phyloP scores from a whole-genome alignment of 2,329 filamentous ascomycete species.

The Niveomyces coronatus region DNA sequence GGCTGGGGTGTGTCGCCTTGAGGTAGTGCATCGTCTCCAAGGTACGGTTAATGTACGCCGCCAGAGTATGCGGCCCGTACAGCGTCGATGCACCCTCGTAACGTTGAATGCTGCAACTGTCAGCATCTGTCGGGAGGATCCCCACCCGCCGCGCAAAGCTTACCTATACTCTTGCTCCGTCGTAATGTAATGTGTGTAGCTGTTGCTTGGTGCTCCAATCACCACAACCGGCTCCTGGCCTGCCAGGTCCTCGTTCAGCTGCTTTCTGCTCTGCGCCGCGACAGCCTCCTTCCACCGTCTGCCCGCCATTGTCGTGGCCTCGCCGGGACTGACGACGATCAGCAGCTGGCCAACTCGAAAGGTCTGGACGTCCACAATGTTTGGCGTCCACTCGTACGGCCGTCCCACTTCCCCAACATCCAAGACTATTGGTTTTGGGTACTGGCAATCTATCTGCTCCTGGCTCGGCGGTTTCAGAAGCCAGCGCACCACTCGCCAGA shows the following conservation, averaged over 20 bases:
- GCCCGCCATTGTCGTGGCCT: constrained; percentile 86
- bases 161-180: constrained; percentile 54
- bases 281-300: constrained; percentile 73
- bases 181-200: constrained; percentile 70
- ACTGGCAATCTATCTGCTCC: constrained; percentile 64
- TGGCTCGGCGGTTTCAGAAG: constrained; percentile 58
- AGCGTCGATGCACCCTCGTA: constrained; percentile 88
- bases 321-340: constrained; percentile 76
- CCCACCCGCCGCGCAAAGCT: constrained; percentile 10
- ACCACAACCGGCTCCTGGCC: constrained; percentile 56
- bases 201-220: constrained; percentile 78
- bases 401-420: constrained; percentile 67
- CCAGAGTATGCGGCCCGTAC: constrained; percentile 74
- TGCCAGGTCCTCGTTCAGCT: constrained; percentile 30
- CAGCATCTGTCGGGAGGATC: no score
- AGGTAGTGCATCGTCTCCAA: constrained; percentile 60
- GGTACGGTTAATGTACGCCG: constrained; percentile 76
- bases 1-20: constrained; percentile 30
- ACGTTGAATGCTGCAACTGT: constrained; percentile 54
- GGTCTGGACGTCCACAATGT: constrained; percentile 79
- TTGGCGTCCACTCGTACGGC: constrained; percentile 80
- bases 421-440: constrained; percentile 72
- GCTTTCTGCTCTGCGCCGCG: constrained; percentile 33
- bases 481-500: constrained; percentile 68
- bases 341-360: constrained; percentile 75